Evolutionary conservation across 257 asterid species (phyloP).

Genomic region (Solanum rostratum): DNA sequence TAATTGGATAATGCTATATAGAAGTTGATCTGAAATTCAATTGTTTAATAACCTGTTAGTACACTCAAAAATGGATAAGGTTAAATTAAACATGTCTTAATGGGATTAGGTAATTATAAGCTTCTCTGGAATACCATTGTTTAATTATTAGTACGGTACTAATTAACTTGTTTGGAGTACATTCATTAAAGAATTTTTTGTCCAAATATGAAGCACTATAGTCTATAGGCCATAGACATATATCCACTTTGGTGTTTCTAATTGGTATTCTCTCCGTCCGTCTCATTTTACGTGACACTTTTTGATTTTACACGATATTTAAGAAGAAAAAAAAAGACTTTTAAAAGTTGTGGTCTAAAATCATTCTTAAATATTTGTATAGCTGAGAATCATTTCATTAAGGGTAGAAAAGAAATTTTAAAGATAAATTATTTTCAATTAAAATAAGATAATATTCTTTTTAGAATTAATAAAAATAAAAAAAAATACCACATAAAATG

Average conservation of each 20-base stretch:
- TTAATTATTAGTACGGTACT: background rate
- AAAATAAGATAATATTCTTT: too few relatives aligned
- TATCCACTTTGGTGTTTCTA: background rate
- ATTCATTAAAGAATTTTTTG: background rate
- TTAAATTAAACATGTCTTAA: background rate
- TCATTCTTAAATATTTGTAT: too few relatives aligned
- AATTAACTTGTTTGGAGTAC: background rate
- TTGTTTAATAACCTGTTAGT: background rate
- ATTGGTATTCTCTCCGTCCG: background rate
- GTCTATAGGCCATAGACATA: background rate
- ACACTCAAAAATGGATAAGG: background rate
- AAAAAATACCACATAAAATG: too few relatives aligned
- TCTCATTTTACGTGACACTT: too few relatives aligned
- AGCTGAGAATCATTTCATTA: too few relatives aligned
- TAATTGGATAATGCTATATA: background rate
- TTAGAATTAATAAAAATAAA: too few relatives aligned
- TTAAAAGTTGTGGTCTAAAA: too few relatives aligned
- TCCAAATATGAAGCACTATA: background rate
- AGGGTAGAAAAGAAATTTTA: too few relatives aligned
- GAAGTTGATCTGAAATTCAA: background rate
- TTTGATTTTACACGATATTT: too few relatives aligned
- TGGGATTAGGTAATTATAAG: background rate
- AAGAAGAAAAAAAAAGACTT: too few relatives aligned
- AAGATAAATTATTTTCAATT: too few relatives aligned
- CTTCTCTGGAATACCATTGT: background rate